Conservation (phyloP, 306 rosid species). For the Prunus dulcis region DNA sequence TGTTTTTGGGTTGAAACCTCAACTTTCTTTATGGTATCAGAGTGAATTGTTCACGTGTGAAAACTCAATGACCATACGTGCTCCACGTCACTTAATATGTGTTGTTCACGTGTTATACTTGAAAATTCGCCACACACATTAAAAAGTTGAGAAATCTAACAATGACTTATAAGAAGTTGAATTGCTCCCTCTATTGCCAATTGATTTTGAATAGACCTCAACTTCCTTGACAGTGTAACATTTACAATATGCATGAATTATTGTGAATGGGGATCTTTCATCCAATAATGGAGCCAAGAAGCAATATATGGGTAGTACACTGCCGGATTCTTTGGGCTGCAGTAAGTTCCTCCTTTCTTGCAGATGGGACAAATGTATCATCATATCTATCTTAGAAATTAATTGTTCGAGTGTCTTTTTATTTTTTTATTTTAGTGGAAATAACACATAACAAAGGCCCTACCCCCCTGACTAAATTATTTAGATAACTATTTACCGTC, state of each 20-base stretch:
- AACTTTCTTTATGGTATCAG: too few relatives aligned
- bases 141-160: too few relatives aligned
- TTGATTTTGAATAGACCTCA: neutral
- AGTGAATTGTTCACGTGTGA: too few relatives aligned
- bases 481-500: neutral
- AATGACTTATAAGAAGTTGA: rapidly evolving
- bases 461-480: neutral
- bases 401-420: neutral
- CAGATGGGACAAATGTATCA: neutral
- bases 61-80: too few relatives aligned
- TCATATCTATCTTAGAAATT: neutral
- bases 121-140: too few relatives aligned
- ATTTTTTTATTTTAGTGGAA: neutral
- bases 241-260: neutral
- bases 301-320: too few relatives aligned
- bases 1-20: too few relatives aligned
- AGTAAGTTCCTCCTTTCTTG: neutral
- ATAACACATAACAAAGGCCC: neutral
- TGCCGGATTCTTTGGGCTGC: neutral
- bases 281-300: neutral
- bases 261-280: too few relatives aligned
- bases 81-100: too few relatives aligned
- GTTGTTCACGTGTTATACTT: rapidly evolving
- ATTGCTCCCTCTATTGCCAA: too few relatives aligned
- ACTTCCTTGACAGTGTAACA: neutral